These are phyloP conservation scores for Rhizopogon vesiculosus DNA, from an alignment of 768 basidiomycete genomes.

Conservation along the genomic window DNA sequence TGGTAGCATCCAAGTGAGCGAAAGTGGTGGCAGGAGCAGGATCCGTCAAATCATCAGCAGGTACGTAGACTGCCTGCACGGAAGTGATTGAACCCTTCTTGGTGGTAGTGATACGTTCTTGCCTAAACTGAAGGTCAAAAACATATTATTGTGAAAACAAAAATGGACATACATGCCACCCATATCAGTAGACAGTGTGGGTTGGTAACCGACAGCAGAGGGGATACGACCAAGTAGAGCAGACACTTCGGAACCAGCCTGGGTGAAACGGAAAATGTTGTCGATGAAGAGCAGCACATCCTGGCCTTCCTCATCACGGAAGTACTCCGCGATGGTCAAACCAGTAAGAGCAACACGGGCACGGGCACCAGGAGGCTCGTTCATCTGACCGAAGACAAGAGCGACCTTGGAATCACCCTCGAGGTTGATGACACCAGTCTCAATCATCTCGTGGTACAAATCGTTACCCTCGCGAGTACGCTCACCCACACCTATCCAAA, in stretches of 20 bases:
- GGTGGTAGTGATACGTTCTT: slow-evolving; percentile 99
- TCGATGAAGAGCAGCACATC: slow-evolving; percentile 99
- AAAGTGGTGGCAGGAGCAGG: slow-evolving; percentile 99
- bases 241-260: slow-evolving; percentile 99
- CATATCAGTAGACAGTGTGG: slow-evolving; percentile 99
- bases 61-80: slow-evolving; percentile 99
- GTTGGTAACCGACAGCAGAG: slow-evolving; percentile 99
- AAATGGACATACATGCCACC: slow-evolving; percentile 83
- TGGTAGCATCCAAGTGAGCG: slow-evolving; percentile 99
- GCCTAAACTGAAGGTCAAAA: slow-evolving; percentile 43
- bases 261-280: slow-evolving; percentile 99
- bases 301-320: slow-evolving; percentile 99
- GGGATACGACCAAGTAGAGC: slow-evolving; percentile 99
- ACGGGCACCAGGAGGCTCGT: slow-evolving; percentile 99
- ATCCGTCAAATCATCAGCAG: slow-evolving; percentile 99
- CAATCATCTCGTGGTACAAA: slow-evolving; percentile 99
- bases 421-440: slow-evolving; percentile 99
- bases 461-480: slow-evolving; percentile 99
- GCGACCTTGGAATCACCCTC: slow-evolving; percentile 99
- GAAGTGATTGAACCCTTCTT: slow-evolving; percentile 99
- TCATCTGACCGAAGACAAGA: slow-evolving; percentile 99
- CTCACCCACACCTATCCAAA: slow-evolving; percentile 86
- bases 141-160: neutral
- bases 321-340: slow-evolving; percentile 99
- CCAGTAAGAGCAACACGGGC: slow-evolving; percentile 99